These are phyloP conservation scores for Suillus subalutaceus DNA, from an alignment of 768 basidiomycete genomes.

Conservation along the genomic window DNA sequence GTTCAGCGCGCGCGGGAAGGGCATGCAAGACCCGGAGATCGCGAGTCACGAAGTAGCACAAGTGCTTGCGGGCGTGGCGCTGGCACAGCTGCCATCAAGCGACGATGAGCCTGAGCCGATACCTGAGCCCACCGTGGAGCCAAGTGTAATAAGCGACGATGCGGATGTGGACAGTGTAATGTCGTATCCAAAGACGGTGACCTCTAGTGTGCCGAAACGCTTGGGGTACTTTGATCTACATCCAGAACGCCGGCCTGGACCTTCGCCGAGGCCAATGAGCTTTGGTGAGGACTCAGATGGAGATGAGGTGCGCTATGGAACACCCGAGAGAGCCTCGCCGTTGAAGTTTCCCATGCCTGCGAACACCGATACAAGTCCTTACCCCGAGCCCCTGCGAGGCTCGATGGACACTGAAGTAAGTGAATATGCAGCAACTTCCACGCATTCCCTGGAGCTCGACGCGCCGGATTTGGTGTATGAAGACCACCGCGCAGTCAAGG, in stretches of 20 bases:
- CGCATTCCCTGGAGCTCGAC: slow-evolving; percentile 27
- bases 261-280: slow-evolving; percentile 16
- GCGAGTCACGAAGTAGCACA: slow-evolving; percentile 74
- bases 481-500: slow-evolving; percentile 23
- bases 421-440: slow-evolving; percentile 35
- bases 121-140: slow-evolving; percentile 14
- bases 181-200: slow-evolving; percentile 32
- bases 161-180: slow-evolving; percentile 47
- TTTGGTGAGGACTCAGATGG: slow-evolving; percentile 37
- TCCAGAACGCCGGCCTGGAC: slow-evolving; percentile 62
- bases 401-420: slow-evolving; percentile 37
- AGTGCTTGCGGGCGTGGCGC: slow-evolving; percentile 60
- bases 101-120: slow-evolving; percentile 42
- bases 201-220: slow-evolving; percentile 30
- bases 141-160: slow-evolving; percentile 30
- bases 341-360: slow-evolving; percentile 11
- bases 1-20: slow-evolving; percentile 31
- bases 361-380: not conserved
- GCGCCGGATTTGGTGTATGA: slow-evolving; percentile 30
- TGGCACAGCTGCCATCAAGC: slow-evolving; percentile 37
- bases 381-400: slow-evolving; percentile 30
- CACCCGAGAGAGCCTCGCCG: slow-evolving; percentile 20
- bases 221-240: slow-evolving; percentile 80
- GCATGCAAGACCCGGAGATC: slow-evolving; percentile 62
- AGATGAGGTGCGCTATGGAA: slow-evolving; percentile 37